phyloP scores from a whole-genome alignment of 495 filamentous ascomycete species.

The Emericellopsis terricola region DNA sequence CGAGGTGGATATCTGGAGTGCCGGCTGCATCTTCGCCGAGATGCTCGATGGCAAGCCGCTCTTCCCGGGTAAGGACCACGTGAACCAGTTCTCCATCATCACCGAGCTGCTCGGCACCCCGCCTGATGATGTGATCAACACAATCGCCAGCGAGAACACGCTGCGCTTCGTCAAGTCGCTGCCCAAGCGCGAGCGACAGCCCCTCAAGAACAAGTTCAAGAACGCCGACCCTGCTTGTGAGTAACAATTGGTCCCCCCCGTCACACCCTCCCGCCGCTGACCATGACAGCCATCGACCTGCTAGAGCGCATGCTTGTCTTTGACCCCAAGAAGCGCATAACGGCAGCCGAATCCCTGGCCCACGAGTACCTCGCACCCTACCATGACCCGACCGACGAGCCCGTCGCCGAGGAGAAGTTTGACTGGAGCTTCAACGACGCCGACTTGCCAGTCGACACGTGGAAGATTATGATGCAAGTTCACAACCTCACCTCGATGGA shows the following conservation, averaged over 20 bases:
- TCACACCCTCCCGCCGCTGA: conserved; percentile 2
- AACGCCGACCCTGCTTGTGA: conserved; percentile 85
- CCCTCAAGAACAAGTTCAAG: conserved; percentile 81
- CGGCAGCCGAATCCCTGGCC: conserved; percentile 64
- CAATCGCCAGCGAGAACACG: conserved; percentile 96
- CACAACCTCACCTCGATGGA: background rate
- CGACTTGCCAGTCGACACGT: conserved; percentile 94
- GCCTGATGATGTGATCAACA: conserved; percentile 94
- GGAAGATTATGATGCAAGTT: conserved; percentile 99
- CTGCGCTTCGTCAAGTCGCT: conserved; percentile 93
- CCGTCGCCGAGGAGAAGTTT: conserved; percentile 90
- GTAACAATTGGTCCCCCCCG: conserved; percentile 6
- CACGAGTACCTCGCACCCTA: conserved; percentile 93
- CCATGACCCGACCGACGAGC: conserved; percentile 93
- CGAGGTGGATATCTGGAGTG: conserved; percentile 98
- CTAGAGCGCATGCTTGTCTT: conserved; percentile 96
- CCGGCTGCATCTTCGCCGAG: conserved; percentile 96
- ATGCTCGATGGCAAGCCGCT: conserved; percentile 98
- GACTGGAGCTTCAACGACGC: conserved; percentile 99
- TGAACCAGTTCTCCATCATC: conserved; percentile 99
- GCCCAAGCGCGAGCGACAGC: conserved; percentile 86
- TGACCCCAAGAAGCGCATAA: conserved; percentile 81
- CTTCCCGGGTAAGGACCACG: conserved; percentile 97
- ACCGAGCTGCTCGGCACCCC: conserved; percentile 96
- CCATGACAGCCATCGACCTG: conserved; percentile 60